Base-by-base conservation (phyloP, 139 green algal species). In the Gonium pectorale region DNA sequence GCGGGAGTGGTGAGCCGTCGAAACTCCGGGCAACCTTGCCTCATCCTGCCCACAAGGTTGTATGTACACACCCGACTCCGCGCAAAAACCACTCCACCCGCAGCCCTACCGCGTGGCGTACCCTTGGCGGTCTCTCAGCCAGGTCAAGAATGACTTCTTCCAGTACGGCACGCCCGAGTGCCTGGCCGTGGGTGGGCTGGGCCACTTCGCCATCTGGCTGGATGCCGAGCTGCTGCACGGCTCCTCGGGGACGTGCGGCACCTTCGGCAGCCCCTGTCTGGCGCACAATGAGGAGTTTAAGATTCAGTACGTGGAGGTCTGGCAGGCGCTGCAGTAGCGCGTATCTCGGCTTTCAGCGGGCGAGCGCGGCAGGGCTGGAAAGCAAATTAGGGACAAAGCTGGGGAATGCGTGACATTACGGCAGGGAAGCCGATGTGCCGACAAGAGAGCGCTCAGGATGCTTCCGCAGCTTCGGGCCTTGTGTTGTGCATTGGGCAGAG, bases 131-230 rank as follows among this genome's bases (percentile, higher is more conserved):
- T 75, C 81, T 15, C 68, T 86, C 35, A 69, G 41, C 26, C 66
- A 89, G 24, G 43, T 73, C 5, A 94, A 92, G 87, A 97, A 97
- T 72, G 92, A 97, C 83, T 97, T 94, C 80, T 97, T 96, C 89
- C 89, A 93, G 89, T 95, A 94, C 66, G 90, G 83, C n/a, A 90
- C 86, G 15, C 88, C 70, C 24, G 88, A 95, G 22, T 90, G 86
- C 35, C 64, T 97, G 49, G 91, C 87, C 3, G 85, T 97, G 51
- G 95, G 94, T 8, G 94, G 95, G 2, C 85, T 90, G 29, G 91
- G 92, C 1, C 85, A 90, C 59, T 96, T 95, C 82, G 94, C 94
- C 22, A 86, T 98, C 11, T 95, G 90, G 73, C 38, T 98, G 31
- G 94, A 97, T 83, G 64, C 84, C 17, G 95, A 98, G 37, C 89